Evolutionary conservation across 164 flowering plant genomes (phyloP), one percentile per base, ranked within the genome.

Genomic region (Aristolochia californica): DNA sequence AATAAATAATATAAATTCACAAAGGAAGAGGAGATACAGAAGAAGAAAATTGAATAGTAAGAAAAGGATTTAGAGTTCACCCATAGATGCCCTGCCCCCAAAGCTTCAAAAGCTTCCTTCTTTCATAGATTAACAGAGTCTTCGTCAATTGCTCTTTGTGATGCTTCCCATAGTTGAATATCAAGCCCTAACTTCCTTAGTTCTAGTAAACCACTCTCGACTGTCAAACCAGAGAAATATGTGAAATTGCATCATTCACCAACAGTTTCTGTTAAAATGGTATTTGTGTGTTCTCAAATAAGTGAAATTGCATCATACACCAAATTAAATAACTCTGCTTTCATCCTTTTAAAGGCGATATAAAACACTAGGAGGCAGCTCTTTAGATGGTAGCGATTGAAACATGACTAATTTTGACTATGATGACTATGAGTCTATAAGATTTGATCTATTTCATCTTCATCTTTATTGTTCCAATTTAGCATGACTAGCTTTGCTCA

Each of bases 141-240:
- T 26, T 26, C 27, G 15, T 62, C 53, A 14, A 47, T 20, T 27
- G 25, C 70, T 66, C 63, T 78, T 28, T 95, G 93, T 49, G 91
- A 75, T 45, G 63, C 84, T 68, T 79, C 79, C 98, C 98, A 91
- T 45, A 91, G 64, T 61, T 75, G 84, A 47, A 66, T 68, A 69
- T 91, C 97, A 44, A 91, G 71, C 20, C 84, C 88, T 18, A 91
- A 58, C 74, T 83, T 91, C 81, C 72, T 75, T 20, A 91, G 72
- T 77, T 91, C 98, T 62, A 72, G 13, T n/a, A 91, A 73, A 5
- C 98, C 96, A 0, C 85, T 75, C 62, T 83, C 90, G 71, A 75
- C 98, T 91, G 85, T n/a, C 54, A 47, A 30, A 59, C 44, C 45
- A 40, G 49, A 44, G 60, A 13, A 55, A 16, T 55, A 34, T 1